Evolutionary conservation across 345 rosid species (phyloP), one percentile per base, ranked within the genome.

Genomic region (Diplotaxis tenuifolia): DNA sequence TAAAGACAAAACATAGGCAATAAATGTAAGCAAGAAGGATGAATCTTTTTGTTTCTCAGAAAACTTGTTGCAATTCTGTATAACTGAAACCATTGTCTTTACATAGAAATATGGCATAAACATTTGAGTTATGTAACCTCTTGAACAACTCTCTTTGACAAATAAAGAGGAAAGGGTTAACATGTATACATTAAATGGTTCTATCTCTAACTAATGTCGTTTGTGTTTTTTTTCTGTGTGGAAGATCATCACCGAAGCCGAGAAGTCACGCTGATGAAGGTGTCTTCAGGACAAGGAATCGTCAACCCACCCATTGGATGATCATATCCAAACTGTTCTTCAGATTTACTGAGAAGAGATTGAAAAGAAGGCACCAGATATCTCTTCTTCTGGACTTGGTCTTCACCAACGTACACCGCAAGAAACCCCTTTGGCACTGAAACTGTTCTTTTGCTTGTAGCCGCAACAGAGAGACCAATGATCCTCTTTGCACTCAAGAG

Each of bases 281-380:
- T 67, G 5, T 84, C 83, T 75, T 83, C 83, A 9, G 67, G 62
- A 75, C 85, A 84, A 7, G 83, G 91, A 36, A 89, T 78, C 4
- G 78, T 87, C n/a, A 87, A 63, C 14, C 84, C 86, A 0, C 87
- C 86, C 74, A 58, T 85, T 3, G 85, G 85, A 81, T 84, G 87
- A 42, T 84, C 68, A 6, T 71, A 79, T 0, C 87, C 84, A 8
- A 79, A 82, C 62, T 85, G 86, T 69, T 89, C 86, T 40, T 83
- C 88, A 0, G 82, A 77, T 65, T 66, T 78, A 20, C 79, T 29
- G 15, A 84, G 78, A 74, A 84, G 70, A 47, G 68, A 79, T 55
- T 78, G 87, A 42, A 89, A 87, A 0, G 76, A 74, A 65, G 87
- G 76, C 7, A 85, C 77, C 32, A 84, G 9, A 20, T 65, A 83